Evolutionary conservation across 177 flowering plant genomes (phyloP).

Genomic region (Vitis hybrid): DNA sequence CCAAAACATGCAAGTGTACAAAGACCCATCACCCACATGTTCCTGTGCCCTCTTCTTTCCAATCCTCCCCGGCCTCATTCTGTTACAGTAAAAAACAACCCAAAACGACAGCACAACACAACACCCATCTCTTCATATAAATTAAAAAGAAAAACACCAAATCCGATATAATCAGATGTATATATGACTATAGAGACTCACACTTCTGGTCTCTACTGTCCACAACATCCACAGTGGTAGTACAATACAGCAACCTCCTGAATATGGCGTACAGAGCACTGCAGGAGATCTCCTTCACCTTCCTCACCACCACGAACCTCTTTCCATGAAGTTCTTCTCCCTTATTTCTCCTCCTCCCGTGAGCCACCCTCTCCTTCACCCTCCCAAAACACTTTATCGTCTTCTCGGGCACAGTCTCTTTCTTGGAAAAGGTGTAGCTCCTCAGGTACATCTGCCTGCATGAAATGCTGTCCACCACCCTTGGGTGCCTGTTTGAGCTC

Average conservation of each 20-base stretch:
- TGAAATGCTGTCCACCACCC: slow-evolving; percentile 79
- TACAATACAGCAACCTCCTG: slow-evolving; percentile 33
- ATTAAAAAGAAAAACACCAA: too few relatives aligned
- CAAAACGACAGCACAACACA: too few relatives aligned
- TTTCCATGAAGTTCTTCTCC: slow-evolving; percentile 4
- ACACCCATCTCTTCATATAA: too few relatives aligned
- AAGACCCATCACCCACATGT: too few relatives aligned
- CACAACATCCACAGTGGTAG: slow-evolving; percentile 41
- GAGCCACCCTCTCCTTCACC: slow-evolving; percentile 20
- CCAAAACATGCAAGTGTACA: too few relatives aligned
- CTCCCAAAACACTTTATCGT: slow-evolving; percentile 49
- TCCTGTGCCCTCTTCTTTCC: too few relatives aligned
- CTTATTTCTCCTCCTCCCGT: slow-evolving; percentile 3
- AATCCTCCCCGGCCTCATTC: too few relatives aligned
- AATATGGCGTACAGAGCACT: slow-evolving; percentile 28
- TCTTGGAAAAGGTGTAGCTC: slow-evolving; percentile 77
- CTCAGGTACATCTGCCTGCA: slow-evolving; percentile 80
- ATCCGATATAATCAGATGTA: too few relatives aligned
- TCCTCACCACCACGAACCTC: slow-evolving; percentile 23
- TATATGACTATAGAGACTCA: too few relatives aligned
- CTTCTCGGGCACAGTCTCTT: slow-evolving; percentile 39
- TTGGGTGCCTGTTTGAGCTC: slow-evolving; percentile 28
- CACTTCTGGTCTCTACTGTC: slow-evolving; percentile 10
- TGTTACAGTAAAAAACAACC: too few relatives aligned
- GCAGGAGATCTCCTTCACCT: slow-evolving; percentile 31